Evolutionary conservation across 306 rosid genomes (phyloP), one percentile per base, ranked within the genome.

Genomic region (Prunus mume): DNA sequence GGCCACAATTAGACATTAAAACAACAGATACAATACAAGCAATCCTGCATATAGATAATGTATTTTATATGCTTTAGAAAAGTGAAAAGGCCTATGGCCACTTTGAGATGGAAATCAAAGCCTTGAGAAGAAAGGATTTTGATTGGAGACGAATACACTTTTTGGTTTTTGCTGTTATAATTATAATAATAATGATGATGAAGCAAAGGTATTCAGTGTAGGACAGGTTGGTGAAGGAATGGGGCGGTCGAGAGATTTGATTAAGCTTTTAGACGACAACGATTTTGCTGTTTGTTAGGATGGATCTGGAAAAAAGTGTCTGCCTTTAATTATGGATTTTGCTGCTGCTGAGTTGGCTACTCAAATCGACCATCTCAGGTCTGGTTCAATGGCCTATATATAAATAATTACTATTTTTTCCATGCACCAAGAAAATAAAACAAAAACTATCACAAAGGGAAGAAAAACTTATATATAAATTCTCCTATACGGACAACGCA

Each of bases 221-320:
- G 81, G 88, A 81, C 73, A 80, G 83, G 85, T 85, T 25, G 89
- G 87, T 79, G 52, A 66, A 19, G 27, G 80, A 84, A 75, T 76
- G 76, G 83, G 85, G 85, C 80, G 77, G 85, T 76, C 75, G 79
- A 77, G 61, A 60, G 34, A 82, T 72, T 83, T 78, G 57, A 79
- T 74, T 22, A 5, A 73, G 62, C 51, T 68, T 80, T 80, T 61
- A 30, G 70, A 66, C 14, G 65, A 76, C 49, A 78, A 51, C 34
- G 80, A 82, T 85, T 79, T 78, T 74, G 57, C 64, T 15, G 75
- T 52, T 18, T 67, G 67, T 56, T 57, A 64, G 78, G 76, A 84
- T 82, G 73, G 69, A 77, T 68, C 63, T 55, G 66, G 87, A 55
- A 45, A 45, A 86, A 82, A 69, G 82, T 68, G 74, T 66, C 66